These are phyloP conservation scores for Boletus sensibilis DNA, from an alignment of 768 basidiomycete genomes.

Conservation along the genomic window DNA sequence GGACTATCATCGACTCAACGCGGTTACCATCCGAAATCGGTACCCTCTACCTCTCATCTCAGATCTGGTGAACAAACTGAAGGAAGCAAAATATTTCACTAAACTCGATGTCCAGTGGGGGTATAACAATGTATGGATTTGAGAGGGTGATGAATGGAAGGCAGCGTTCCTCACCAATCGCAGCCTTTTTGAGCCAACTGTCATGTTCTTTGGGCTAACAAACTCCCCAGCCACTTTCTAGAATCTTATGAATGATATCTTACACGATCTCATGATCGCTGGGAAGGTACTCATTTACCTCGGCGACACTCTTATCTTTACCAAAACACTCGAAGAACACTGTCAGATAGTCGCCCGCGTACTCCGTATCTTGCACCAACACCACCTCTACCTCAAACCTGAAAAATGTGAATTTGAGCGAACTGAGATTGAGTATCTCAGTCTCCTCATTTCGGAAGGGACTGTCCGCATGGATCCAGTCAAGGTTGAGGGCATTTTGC, in stretches of 20 bases:
- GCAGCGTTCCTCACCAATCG: conserved; percentile 11
- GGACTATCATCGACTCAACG: neutral
- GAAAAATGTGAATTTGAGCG: conserved; percentile 27
- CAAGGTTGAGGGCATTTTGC: conserved; percentile 36
- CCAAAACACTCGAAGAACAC: conserved; percentile 13
- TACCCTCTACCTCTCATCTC: neutral
- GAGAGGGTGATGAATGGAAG: too few relatives aligned
- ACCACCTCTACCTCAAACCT: conserved; percentile 17
- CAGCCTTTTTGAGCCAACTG: conserved; percentile 34
- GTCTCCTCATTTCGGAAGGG: conserved; percentile 28
- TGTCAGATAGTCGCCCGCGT: conserved; percentile 9
- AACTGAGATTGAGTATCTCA: conserved; percentile 30
- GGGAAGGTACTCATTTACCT: conserved; percentile 31
- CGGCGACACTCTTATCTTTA: conserved; percentile 36
- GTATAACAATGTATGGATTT: neutral
- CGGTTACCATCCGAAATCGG: neutral
- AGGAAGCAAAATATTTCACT: neutral
- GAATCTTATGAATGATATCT: conserved; percentile 27
- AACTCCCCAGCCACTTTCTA: conserved; percentile 36
- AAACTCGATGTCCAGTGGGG: neutral
- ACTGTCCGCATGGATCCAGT: conserved; percentile 37
- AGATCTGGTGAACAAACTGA: neutral
- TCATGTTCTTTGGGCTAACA: conserved; percentile 40
- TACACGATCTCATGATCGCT: conserved; percentile 29
- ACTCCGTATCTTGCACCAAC: conserved; percentile 16